Percentiles rank a stretch among this genome's conserved stretches.
These are phyloP conservation scores for Lanmaoa pseudosensibilis DNA, from an alignment of 768 basidiomycete genomes.

Conservation along the genomic window DNA sequence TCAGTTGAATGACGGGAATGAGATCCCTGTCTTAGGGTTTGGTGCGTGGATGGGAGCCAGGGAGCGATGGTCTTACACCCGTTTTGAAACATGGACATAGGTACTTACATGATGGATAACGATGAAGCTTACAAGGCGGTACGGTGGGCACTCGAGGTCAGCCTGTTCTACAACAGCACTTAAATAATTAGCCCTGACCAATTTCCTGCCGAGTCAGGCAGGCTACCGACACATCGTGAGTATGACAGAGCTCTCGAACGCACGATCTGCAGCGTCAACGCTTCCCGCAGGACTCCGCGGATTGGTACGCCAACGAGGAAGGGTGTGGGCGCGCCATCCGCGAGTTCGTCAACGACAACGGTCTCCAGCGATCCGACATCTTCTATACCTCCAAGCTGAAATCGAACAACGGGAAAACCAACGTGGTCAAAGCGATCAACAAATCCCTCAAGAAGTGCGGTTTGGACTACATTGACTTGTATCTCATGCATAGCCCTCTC, in stretches of 20 bases:
- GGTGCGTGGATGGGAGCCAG: conserved; percentile 1
- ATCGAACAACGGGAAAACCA: conserved; percentile 46
- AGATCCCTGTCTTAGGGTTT: conserved; percentile 11
- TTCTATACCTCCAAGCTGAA: conserved; percentile 74
- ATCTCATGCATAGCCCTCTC: conserved; percentile 6
- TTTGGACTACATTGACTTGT: conserved; percentile 1
- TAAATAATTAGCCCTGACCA: background rate
- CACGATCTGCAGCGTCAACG: background rate
- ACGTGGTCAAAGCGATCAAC: conserved; percentile 51
- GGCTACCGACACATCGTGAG: conserved; percentile 15
- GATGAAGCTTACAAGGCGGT: conserved; percentile 5
- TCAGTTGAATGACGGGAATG: conserved; percentile 5
- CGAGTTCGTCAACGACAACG: conserved; percentile 48
- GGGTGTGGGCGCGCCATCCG: conserved; percentile 62
- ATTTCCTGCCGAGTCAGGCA: background rate
- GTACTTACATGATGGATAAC: conserved; percentile 7
- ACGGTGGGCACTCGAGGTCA: conserved; percentile 10
- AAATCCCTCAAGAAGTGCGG: conserved; percentile 49
- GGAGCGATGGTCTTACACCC: background rate
- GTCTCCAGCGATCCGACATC: conserved; percentile 45
- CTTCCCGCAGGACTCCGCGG: conserved; percentile 3
- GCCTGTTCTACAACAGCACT: background rate
- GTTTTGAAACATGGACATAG: background rate
- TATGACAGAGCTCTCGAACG: background rate
- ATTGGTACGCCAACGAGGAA: conserved; percentile 48